Conservation (phyloP, 2,329 filamentous ascomycete species). For the Penicillium sp. region DNA sequence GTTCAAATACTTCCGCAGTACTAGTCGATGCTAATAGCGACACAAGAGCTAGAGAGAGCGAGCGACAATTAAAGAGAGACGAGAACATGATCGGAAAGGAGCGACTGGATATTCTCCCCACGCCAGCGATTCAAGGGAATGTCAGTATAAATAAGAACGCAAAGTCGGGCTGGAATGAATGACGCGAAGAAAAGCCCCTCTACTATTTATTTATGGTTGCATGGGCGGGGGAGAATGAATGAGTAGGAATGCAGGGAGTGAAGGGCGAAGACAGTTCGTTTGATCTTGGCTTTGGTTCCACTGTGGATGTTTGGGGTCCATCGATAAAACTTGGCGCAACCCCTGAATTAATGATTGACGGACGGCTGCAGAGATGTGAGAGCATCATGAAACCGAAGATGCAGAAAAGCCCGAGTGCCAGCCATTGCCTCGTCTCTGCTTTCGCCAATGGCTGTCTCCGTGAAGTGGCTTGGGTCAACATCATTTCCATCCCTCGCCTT, state of each 20-base stretch:
- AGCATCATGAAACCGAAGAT: too few species aligned
- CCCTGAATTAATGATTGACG: too few species aligned
- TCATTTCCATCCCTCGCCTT: neutral
- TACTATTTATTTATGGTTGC: conserved; percentile 25
- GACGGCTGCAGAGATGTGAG: too few species aligned
- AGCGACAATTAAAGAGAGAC: conserved; percentile 22
- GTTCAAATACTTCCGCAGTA: conserved; percentile 33
- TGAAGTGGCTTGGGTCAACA: neutral
- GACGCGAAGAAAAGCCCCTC: conserved; percentile 6
- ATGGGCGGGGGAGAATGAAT: conserved; percentile 16
- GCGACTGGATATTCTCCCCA: conserved; percentile 1
- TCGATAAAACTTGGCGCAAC: too few species aligned
- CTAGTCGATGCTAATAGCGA: conserved; percentile 27
- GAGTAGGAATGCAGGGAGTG: neutral
- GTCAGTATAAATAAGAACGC: conserved; percentile 9
- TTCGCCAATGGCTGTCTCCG: neutral
- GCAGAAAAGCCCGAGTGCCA: too few species aligned
- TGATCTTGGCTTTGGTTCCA: too few species aligned
- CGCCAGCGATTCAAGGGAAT: neutral
- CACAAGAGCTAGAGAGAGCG: conserved; percentile 28
- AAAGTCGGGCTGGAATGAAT: conserved; percentile 6
- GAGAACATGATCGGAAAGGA: conserved; percentile 24
- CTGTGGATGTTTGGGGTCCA: too few species aligned
- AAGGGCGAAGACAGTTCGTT: too few species aligned
- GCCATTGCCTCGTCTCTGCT: too few species aligned